These are phyloP conservation scores for Penicillium riverlandense DNA, from an alignment of 495 filamentous ascomycete species.

Conservation along the genomic window DNA sequence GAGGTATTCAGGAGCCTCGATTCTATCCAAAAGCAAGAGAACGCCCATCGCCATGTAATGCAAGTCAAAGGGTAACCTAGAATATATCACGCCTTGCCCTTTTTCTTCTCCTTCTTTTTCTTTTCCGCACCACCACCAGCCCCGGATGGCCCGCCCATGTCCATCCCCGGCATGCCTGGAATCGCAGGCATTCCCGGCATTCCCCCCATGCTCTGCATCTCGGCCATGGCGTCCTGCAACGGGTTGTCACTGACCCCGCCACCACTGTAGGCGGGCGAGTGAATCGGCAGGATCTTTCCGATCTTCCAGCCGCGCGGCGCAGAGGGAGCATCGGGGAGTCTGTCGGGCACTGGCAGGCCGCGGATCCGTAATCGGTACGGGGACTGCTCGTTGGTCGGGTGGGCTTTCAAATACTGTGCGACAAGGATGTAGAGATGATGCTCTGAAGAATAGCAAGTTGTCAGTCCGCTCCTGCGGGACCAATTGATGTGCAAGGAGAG, in stretches of 20 bases:
- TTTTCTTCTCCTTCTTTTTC: slow-evolving; percentile 48
- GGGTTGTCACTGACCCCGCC: slow-evolving; percentile 95
- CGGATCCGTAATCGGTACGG: slow-evolving; percentile 60
- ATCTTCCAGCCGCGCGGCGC: slow-evolving; percentile 93
- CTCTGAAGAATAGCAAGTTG: slow-evolving; percentile 37
- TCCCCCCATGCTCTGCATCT: slow-evolving; percentile 65
- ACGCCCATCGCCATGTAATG: slow-evolving; percentile 34
- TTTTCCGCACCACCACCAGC: slow-evolving; percentile 25
- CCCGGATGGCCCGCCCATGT: slow-evolving; percentile 26
- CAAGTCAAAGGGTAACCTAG: slow-evolving; percentile 10
- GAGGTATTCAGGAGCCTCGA: slow-evolving; percentile 14
- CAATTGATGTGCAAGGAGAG: not conserved
- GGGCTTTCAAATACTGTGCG: slow-evolving; percentile 59
- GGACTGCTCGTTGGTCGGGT: slow-evolving; percentile 68
- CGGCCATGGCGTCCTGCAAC: slow-evolving; percentile 94
- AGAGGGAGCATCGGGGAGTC: slow-evolving; percentile 61
- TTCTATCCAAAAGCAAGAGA: slow-evolving; percentile 12
- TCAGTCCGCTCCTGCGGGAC: not conserved
- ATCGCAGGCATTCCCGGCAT: slow-evolving; percentile 44
- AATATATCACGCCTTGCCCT: slow-evolving; percentile 31
- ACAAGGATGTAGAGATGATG: slow-evolving; percentile 80
- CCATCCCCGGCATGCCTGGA: slow-evolving; percentile 32
- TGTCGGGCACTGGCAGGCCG: slow-evolving; percentile 56
- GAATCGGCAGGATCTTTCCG: slow-evolving; percentile 70
- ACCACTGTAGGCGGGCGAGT: slow-evolving; percentile 81